A percentile compares a stretch with the other conserved stretches of the same genome.
These are phyloP conservation scores for Podochytrium sp. DNA, from an alignment of 192 early-diverging fungal species.

Conservation along the genomic window DNA sequence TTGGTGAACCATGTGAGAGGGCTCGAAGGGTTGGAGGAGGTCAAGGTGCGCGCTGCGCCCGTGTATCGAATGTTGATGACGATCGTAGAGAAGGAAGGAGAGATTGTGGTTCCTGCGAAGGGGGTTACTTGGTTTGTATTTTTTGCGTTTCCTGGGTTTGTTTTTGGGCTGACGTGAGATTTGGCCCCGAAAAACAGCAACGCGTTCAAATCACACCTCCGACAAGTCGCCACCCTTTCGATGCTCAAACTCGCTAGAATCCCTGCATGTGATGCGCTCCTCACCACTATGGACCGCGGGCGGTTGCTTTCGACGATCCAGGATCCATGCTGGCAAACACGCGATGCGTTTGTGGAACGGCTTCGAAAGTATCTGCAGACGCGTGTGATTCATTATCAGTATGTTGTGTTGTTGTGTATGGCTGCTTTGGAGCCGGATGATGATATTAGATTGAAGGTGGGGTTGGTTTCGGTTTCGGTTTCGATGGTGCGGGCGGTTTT, in stretches of 20 bases:
- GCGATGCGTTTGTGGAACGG: slow-evolving; percentile 69
- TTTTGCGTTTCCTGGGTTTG: not conserved
- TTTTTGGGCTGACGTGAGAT: not conserved
- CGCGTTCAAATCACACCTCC: slow-evolving; percentile 64
- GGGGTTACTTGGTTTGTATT: slow-evolving; percentile 10
- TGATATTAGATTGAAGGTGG: slow-evolving; percentile 62
- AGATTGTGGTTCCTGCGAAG: slow-evolving; percentile 45
- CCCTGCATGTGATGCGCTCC: slow-evolving; percentile 50
- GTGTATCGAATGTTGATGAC: slow-evolving; percentile 67
- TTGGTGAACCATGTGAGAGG: slow-evolving; percentile 68
- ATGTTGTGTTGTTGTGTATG: slow-evolving; percentile 72
- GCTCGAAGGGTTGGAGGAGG: slow-evolving; percentile 34
- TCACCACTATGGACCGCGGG: slow-evolving; percentile 60
- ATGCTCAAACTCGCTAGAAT: slow-evolving; percentile 64
- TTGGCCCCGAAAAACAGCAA: too few species aligned
- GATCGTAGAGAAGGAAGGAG: slow-evolving; percentile 69
- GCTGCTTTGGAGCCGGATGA: slow-evolving; percentile 86
- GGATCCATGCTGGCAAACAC: slow-evolving; percentile 82
- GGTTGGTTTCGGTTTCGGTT: slow-evolving; percentile 54
- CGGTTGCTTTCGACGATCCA: slow-evolving; percentile 69
- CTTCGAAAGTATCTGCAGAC: slow-evolving; percentile 72
- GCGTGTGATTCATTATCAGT: slow-evolving; percentile 69
- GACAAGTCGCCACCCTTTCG: slow-evolving; percentile 66
- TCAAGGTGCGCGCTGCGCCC: slow-evolving; percentile 39
- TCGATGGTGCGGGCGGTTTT: not conserved